Conservation (phyloP, 768 basidiomycete genomes). For the Pholiota conissans region DNA sequence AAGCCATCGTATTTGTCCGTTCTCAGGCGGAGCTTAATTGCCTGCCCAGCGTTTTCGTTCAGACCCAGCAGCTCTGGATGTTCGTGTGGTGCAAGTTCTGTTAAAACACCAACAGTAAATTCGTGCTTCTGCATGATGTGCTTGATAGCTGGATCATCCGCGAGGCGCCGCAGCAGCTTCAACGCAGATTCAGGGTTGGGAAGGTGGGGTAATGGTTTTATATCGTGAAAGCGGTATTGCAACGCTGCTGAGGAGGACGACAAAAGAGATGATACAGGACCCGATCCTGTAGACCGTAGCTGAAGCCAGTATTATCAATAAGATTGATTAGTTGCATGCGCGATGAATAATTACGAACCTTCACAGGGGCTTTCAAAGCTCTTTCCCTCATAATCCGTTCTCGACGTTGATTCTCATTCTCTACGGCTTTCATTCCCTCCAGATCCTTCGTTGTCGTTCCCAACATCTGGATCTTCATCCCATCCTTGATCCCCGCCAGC, state of each 20-base stretch:
- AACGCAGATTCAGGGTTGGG: conserved; percentile 61
- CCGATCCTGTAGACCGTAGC: conserved; percentile 57
- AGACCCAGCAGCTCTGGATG: conserved; percentile 69
- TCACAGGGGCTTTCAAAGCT: conserved; percentile 53
- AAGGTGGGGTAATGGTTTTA: conserved; percentile 62
- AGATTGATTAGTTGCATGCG: background rate
- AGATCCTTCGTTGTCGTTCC: conserved; percentile 65
- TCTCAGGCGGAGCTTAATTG: conserved; percentile 67
- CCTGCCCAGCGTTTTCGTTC: conserved; percentile 60
- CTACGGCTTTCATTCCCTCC: conserved; percentile 49
- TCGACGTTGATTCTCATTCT: conserved; percentile 55
- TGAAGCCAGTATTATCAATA: conserved; percentile 18
- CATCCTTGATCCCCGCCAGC: conserved; percentile 59
- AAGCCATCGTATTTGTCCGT: conserved; percentile 77
- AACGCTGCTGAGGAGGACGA: conserved; percentile 32
- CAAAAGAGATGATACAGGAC: conserved; percentile 19
- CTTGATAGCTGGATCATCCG: conserved; percentile 69
- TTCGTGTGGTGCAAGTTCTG: conserved; percentile 80
- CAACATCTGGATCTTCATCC: conserved; percentile 68
- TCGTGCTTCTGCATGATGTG: conserved; percentile 72
- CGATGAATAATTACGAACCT: conserved; percentile 40
- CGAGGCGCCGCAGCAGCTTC: conserved; percentile 53
- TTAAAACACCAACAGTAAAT: conserved; percentile 67
- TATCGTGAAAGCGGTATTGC: conserved; percentile 62
- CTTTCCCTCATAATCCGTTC: conserved; percentile 62